Conservation (phyloP, 495 filamentous ascomycete species). For the Lasiosphaeriaceae sp. region DNA sequence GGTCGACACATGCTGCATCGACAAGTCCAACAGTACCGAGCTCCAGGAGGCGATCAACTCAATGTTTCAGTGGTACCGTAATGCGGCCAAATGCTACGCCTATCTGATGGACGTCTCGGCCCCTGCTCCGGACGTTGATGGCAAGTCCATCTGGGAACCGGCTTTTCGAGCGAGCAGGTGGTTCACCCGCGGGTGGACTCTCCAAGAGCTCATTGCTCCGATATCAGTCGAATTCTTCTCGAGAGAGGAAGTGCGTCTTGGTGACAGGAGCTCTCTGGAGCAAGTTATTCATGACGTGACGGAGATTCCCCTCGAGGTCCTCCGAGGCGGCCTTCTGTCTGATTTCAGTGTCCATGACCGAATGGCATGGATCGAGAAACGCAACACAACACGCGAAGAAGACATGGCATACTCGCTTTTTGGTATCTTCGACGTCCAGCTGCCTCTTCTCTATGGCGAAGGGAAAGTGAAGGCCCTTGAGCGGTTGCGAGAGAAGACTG, state of each 20-base stretch:
- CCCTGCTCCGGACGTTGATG: neutral
- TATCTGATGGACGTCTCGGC: slow-evolving; percentile 2
- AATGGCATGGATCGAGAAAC: slow-evolving; percentile 3
- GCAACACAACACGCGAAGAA: slow-evolving; percentile 2
- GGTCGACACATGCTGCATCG: slow-evolving; percentile 9
- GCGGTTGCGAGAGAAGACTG: slow-evolving; percentile 2
- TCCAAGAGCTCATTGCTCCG: slow-evolving; percentile 12
- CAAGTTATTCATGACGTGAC: slow-evolving; percentile 4
- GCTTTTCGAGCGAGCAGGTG: slow-evolving; percentile 1
- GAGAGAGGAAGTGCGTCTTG: neutral
- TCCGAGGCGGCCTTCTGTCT: slow-evolving; percentile 4
- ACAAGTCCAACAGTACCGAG: slow-evolving; percentile 4
- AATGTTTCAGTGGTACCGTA: slow-evolving; percentile 5
- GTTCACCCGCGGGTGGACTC: slow-evolving; percentile 6
- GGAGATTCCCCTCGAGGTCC: slow-evolving; percentile 2
- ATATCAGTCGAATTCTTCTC: slow-evolving; percentile 4
- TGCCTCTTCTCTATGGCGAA: slow-evolving; percentile 4
- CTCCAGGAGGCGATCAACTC: slow-evolving; percentile 4
- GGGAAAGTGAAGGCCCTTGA: slow-evolving; percentile 1
- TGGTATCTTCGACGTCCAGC: slow-evolving; percentile 5
- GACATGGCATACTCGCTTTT: slow-evolving; percentile 3
- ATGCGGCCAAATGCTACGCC: slow-evolving; percentile 1
- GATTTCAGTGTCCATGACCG: slow-evolving; percentile 6
- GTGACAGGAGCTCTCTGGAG: slow-evolving; percentile 8
- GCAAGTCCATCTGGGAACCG: neutral